Conservation (phyloP, 352 stramenopile genomes). For the Pythium pyrilobum region DNA sequence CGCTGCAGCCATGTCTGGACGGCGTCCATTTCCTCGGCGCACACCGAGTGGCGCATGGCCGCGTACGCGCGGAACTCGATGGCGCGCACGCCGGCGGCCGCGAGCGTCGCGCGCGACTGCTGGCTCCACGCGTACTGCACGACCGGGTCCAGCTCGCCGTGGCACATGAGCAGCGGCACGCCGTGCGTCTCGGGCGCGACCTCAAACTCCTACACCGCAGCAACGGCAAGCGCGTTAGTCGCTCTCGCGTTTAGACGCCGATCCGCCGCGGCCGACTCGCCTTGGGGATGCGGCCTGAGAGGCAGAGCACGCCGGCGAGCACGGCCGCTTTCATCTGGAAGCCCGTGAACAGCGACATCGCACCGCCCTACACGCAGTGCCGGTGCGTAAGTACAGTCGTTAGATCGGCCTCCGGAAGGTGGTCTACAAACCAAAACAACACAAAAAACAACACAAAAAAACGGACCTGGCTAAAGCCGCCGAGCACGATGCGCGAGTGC, state of each 20-base stretch:
- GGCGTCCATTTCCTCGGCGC: conserved; percentile 63
- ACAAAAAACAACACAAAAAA: background rate
- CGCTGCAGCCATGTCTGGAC: conserved; percentile 56
- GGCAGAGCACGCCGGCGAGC: conserved; percentile 58
- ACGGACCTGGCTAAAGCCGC: conserved; percentile 91
- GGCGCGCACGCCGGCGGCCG: conserved; percentile 40
- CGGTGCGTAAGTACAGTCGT: background rate
- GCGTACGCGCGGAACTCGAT: conserved; percentile 62
- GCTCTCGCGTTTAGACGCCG: background rate
- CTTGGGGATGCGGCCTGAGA: conserved; percentile 76
- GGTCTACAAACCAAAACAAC: no score
- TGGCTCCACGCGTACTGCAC: conserved; percentile 60
- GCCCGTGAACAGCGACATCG: conserved; percentile 84
- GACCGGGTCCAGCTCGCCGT: conserved; percentile 61
- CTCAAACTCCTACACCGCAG: conserved; percentile 33
- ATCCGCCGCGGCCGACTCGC: conserved; percentile 14
- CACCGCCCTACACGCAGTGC: conserved; percentile 55
- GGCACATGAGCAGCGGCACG: conserved; percentile 76
- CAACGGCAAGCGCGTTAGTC: background rate
- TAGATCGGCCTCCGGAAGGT: background rate
- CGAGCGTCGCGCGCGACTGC: conserved; percentile 54
- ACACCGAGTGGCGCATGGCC: conserved; percentile 59
- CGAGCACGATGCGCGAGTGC: conserved; percentile 89
- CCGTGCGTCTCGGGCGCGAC: conserved; percentile 40
- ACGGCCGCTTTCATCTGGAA: conserved; percentile 51